Evolutionary conservation across 2,329 filamentous ascomycete genomes (phyloP).

Genomic region (Dothideomycetidae sp.): DNA sequence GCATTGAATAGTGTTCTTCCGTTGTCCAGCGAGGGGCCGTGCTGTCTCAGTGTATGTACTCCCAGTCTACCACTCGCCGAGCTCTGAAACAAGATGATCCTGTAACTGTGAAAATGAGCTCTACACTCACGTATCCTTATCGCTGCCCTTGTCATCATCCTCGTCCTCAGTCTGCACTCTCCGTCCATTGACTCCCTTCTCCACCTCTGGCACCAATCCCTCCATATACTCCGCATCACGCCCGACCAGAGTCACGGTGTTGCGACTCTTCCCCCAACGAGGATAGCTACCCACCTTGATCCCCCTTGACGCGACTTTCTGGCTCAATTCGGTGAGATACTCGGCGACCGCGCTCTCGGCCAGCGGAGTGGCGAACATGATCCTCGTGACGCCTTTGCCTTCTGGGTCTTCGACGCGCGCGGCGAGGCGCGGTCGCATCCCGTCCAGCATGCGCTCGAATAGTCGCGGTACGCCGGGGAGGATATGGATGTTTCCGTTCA

Average conservation of each 20-base stretch:
- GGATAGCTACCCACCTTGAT: conserved; percentile 95
- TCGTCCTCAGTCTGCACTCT: conserved; percentile 55
- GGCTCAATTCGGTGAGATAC: conserved; percentile 68
- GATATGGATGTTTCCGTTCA: conserved; percentile 89
- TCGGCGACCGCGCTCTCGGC: conserved; percentile 73
- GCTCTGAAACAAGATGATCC: too few species aligned
- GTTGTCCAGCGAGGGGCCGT: too few species aligned
- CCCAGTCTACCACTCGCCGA: too few species aligned
- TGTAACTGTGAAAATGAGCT: too few species aligned
- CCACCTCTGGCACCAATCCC: conserved; percentile 61
- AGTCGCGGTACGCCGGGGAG: conserved; percentile 77
- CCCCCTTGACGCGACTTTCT: conserved; percentile 55
- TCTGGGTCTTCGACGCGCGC: conserved; percentile 65
- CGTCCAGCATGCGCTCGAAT: conserved; percentile 66
- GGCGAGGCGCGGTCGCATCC: conserved; percentile 55
- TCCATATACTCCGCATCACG: conserved; percentile 66
- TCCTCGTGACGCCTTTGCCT: conserved; percentile 62
- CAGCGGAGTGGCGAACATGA: conserved; percentile 76
- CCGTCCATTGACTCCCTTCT: conserved; percentile 58
- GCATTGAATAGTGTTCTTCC: too few species aligned
- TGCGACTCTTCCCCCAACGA: conserved; percentile 71
- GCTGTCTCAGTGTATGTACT: too few species aligned
- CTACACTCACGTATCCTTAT: conserved; percentile 23
- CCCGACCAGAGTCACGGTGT: conserved; percentile 79
- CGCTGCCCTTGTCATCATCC: conserved; percentile 31